These are phyloP conservation scores for Fomes fomentarius DNA, from an alignment of 1,284 basidiomycete genomes.

Conservation along the genomic window DNA sequence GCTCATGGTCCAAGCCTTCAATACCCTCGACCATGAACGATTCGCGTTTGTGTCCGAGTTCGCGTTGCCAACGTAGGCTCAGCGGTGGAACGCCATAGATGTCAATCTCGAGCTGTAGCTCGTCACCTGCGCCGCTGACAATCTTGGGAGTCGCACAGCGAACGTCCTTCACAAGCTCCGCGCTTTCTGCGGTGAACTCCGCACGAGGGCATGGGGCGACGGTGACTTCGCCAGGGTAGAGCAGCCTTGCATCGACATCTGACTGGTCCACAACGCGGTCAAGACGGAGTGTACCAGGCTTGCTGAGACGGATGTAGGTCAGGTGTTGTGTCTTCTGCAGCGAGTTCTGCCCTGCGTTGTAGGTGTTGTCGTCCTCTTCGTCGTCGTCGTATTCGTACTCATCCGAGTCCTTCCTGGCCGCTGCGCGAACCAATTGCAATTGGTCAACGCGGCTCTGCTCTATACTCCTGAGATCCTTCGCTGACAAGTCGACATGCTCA, in stretches of 20 bases:
- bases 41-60: conserved; percentile 63
- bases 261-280: conserved; percentile 75
- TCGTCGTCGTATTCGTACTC: conserved; percentile 65
- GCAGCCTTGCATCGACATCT: conserved; percentile 64
- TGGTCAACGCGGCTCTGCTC: conserved; percentile 59
- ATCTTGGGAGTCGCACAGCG: conserved; percentile 56
- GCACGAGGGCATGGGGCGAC: conserved; percentile 84
- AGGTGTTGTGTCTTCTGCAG: conserved; percentile 76
- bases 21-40: conserved; percentile 84
- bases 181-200: conserved; percentile 57
- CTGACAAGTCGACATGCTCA: conserved; percentile 57
- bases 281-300: conserved; percentile 74
- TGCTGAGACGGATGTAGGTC: conserved; percentile 69
- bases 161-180: conserved; percentile 47
- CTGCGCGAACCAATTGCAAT: conserved; percentile 49
- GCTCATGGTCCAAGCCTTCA: conserved; percentile 52
- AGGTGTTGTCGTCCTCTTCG: conserved; percentile 48
- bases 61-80: conserved; percentile 76
- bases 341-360: conserved; percentile 36
- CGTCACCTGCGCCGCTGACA: conserved; percentile 58
- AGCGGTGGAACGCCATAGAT: conserved; percentile 82
- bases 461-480: conserved; percentile 70
- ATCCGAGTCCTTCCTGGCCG: conserved; percentile 37
- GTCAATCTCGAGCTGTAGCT: conserved; percentile 66
- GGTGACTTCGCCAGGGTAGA: conserved; percentile 69